Conservation (phyloP, 1,139 yeast genomes). For the Blastobotrys petasosporus region DNA sequence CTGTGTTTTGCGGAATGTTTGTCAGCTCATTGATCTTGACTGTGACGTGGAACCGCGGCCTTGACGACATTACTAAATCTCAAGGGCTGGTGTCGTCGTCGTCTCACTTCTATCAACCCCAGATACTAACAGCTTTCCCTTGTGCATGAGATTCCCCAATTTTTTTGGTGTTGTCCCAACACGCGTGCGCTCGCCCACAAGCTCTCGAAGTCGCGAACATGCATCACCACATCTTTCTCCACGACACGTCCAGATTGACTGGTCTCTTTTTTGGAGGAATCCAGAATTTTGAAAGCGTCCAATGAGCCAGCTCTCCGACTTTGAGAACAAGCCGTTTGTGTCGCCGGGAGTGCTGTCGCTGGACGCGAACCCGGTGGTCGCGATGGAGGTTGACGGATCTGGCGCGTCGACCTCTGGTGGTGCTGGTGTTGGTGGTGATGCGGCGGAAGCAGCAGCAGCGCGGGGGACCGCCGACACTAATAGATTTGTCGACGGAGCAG, state of each 20-base stretch:
- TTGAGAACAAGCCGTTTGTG: constrained; percentile 5
- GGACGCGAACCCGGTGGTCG: constrained; percentile 1
- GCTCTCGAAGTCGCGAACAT: too few species aligned
- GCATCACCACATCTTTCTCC: too few species aligned
- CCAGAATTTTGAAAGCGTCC: too few species aligned
- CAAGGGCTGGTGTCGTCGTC: too few species aligned
- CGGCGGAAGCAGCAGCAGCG: not conserved
- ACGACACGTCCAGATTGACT: too few species aligned
- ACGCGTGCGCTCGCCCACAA: too few species aligned
- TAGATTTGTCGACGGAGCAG: not conserved
- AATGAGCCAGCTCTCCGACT: constrained; percentile 4
- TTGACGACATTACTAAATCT: constrained; percentile 6
- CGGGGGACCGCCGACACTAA: too few species aligned
- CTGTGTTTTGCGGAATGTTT: constrained; percentile 76
- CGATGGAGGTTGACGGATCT: not conserved
- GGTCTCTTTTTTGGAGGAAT: too few species aligned
- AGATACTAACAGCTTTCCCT: too few species aligned
- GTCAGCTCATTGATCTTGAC: constrained; percentile 62
- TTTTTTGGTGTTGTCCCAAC: too few species aligned
- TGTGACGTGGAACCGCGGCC: constrained; percentile 52
- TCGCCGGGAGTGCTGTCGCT: constrained; percentile 1
- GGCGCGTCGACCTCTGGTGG: not conserved
- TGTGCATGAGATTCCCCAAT: not conserved
- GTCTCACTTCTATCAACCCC: too few species aligned
- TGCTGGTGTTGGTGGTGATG: not conserved